Percentiles rank a stretch among this genome's conserved stretches.
Evolutionary conservation across 768 basidiomycete genomes (phyloP).

Genomic region (Psilocybe subaeruginosa): DNA sequence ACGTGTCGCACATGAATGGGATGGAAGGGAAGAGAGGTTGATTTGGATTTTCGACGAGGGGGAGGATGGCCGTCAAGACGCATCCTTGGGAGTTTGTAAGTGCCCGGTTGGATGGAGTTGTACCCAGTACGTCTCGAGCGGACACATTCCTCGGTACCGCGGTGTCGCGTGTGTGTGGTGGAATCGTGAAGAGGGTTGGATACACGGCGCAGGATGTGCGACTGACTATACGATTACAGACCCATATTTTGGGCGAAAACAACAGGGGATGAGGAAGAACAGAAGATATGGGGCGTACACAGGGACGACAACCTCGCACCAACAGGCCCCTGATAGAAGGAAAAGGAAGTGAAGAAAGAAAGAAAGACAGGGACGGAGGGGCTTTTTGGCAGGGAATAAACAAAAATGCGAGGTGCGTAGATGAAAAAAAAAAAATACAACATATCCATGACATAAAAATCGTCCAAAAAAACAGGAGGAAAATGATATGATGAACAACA

Average conservation of each 20-base stretch:
- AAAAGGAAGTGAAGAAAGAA: slow-evolving; percentile 8
- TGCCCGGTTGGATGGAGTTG: not conserved
- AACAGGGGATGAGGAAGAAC: slow-evolving; percentile 23
- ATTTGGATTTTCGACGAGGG: not conserved
- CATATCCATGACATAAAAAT: slow-evolving; percentile 5
- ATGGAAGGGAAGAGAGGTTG: not conserved
- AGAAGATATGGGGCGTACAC: slow-evolving; percentile 17
- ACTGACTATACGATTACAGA: slow-evolving; percentile 33
- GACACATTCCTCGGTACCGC: slow-evolving; percentile 27
- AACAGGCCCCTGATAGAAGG: slow-evolving; percentile 4
- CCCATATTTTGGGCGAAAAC: slow-evolving; percentile 17
- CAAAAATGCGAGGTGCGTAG: slow-evolving; percentile 3
- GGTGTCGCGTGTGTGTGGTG: not conserved
- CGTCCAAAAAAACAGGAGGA: slow-evolving; percentile 7
- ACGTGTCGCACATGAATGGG: slow-evolving; percentile 31
- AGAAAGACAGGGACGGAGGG: slow-evolving; percentile 2
- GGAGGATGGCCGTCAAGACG: not conserved
- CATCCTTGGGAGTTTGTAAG: not conserved
- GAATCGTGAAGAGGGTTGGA: slow-evolving; percentile 4
- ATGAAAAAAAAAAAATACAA: slow-evolving; percentile 2
- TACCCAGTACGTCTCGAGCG: slow-evolving; percentile 37
- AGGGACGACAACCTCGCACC: slow-evolving; percentile 14
- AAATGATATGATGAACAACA: slow-evolving; percentile 5
- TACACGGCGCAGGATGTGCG: slow-evolving; percentile 21
- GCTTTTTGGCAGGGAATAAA: not conserved